phyloP scores from a whole-genome alignment of 1,139 yeast genomes.

The Suhomyces ambrosiae region DNA sequence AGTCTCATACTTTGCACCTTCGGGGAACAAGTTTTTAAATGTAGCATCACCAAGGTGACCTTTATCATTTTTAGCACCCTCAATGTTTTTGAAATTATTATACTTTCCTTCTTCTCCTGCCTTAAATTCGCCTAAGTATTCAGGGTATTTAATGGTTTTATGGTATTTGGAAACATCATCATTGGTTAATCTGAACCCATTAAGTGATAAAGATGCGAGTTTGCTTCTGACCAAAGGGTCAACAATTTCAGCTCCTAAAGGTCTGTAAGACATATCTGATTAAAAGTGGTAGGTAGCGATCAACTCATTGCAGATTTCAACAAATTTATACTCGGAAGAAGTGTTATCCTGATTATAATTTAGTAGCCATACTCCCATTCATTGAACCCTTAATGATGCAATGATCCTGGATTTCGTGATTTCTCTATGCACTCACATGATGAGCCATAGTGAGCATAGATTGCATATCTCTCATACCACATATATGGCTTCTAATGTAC shows the following conservation, averaged over 20 bases:
- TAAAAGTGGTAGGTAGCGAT: background rate
- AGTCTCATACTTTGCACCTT: slow-evolving; percentile 17
- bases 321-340: no score
- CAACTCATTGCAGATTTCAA: no score
- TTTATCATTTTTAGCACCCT: slow-evolving; percentile 27
- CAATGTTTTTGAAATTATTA: slow-evolving; percentile 22
- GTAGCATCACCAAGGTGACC: slow-evolving; percentile 33
- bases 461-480: no score
- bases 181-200: slow-evolving; percentile 6
- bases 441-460: no score
- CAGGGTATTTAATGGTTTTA: slow-evolving; percentile 25
- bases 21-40: slow-evolving; percentile 31
- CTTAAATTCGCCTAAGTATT: slow-evolving; percentile 21
- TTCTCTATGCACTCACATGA: no score
- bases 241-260: slow-evolving; percentile 15
- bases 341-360: no score
- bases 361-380: no score
- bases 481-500: no score
- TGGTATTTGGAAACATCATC: slow-evolving; percentile 16
- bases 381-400: no score
- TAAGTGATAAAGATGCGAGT: slow-evolving; percentile 7
- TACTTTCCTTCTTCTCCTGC: slow-evolving; percentile 25
- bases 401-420: no score
- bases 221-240: slow-evolving; percentile 14
- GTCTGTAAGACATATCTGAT: slow-evolving; percentile 11